Conservation (phyloP, 306 rosid species). For the Ormosia semicastrata region DNA sequence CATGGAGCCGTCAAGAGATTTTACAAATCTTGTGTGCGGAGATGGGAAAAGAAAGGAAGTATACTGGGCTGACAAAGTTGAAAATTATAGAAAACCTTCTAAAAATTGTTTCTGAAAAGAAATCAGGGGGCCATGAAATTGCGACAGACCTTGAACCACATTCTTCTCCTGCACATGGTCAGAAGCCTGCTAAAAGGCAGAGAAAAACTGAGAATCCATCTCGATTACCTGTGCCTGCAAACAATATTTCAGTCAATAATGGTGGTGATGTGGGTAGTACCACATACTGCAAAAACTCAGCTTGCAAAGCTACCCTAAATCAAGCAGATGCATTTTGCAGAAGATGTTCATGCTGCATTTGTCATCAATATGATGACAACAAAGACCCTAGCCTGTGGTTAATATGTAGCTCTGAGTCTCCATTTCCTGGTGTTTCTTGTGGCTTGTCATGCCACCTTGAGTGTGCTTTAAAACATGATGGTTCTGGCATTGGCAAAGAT, state of each 20-base stretch:
- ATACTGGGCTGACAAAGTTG: slow-evolving; percentile 91
- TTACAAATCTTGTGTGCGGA: slow-evolving; percentile 90
- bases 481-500: slow-evolving; percentile 64
- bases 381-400: slow-evolving; percentile 98
- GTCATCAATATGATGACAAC: slow-evolving; percentile 86
- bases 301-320: slow-evolving; percentile 80
- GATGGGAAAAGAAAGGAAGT: slow-evolving; percentile 99
- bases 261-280: slow-evolving; percentile 36
- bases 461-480: slow-evolving; percentile 77
- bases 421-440: slow-evolving; percentile 79
- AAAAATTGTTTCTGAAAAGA: slow-evolving; percentile 85
- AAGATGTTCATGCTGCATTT: slow-evolving; percentile 94
- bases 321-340: slow-evolving; percentile 71
- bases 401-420: slow-evolving; percentile 84
- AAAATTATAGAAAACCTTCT: slow-evolving; percentile 93
- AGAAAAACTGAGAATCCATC: slow-evolving; percentile 86
- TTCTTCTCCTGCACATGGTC: slow-evolving; percentile 59
- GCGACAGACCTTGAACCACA: slow-evolving; percentile 49
- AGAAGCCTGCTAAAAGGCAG: slow-evolving; percentile 77
- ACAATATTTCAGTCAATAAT: slow-evolving; percentile 40
- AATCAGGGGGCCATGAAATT: slow-evolving; percentile 49
- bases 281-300: slow-evolving; percentile 79
- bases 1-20: slow-evolving; percentile 98
- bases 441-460: slow-evolving; percentile 98
- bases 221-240: slow-evolving; percentile 52